Evolutionary conservation across 495 filamentous ascomycete species (phyloP).

Genomic region (Alectoria sarmentosa): DNA sequence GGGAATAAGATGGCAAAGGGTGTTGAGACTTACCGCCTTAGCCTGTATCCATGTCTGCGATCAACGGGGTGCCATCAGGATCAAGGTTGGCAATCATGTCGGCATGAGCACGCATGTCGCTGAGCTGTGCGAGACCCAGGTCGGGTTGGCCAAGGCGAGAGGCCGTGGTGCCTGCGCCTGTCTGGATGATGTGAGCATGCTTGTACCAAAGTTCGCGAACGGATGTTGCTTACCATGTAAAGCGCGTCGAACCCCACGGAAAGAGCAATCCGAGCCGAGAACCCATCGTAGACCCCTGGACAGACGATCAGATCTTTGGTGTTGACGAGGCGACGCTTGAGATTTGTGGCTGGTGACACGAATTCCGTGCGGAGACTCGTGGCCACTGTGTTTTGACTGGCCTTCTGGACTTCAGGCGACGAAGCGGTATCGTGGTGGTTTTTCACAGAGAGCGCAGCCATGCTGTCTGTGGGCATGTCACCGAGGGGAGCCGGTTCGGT

Average conservation of each 20-base stretch:
- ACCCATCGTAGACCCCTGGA: conserved; percentile 64
- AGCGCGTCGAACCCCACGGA: conserved; percentile 52
- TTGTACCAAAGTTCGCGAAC: not conserved
- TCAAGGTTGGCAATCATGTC: conserved; percentile 59
- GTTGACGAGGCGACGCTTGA: conserved; percentile 35
- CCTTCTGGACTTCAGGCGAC: not conserved
- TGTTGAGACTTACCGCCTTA: conserved; percentile 44
- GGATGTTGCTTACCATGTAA: conserved; percentile 51
- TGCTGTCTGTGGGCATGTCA: not conserved
- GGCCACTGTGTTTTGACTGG: not conserved
- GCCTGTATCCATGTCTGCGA: conserved; percentile 66
- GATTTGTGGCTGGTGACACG: conserved; percentile 26
- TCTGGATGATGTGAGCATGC: conserved; percentile 36
- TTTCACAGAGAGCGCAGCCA: not conserved
- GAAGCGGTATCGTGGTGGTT: not conserved
- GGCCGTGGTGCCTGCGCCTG: conserved; percentile 59
- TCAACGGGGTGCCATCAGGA: conserved; percentile 49
- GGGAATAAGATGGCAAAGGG: not conserved
- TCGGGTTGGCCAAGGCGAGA: conserved; percentile 59
- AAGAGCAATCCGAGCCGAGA: conserved; percentile 58
- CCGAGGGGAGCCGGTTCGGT: not conserved
- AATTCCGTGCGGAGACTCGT: not conserved
- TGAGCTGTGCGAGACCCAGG: conserved; percentile 53
- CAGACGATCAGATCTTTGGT: conserved; percentile 43
- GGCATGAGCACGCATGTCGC: conserved; percentile 60